Evolutionary conservation across 2,329 filamentous ascomycete species (phyloP), one percentile per base, ranked within the genome.

Genomic region (Simplicillium sp.): DNA sequence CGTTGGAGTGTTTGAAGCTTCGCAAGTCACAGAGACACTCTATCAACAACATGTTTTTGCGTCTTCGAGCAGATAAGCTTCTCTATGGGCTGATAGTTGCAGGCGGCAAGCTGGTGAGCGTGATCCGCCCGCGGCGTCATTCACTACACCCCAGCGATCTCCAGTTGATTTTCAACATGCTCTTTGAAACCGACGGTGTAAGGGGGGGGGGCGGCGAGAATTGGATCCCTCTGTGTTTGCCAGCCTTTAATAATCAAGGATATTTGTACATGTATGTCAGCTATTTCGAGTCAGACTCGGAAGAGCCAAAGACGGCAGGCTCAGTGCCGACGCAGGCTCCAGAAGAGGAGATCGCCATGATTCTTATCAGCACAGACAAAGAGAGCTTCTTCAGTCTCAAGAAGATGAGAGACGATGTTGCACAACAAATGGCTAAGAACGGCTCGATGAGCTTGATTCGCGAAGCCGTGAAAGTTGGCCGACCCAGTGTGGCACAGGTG

Each of bases 241-340:
- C 92, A 1, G 90, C 89, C 5, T 98, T 98, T 66, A 98, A 98
- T 65, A 97, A 87, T 59, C 85, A 82, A 39, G 94, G 92, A 18
- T 98, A 94, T 57, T 73, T 98, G 2, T 96, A 98, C 67, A 97
- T 98, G 88, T 98, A 97, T 56, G 92, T 98, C 57, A 95, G 87
- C 67, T 98, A 97, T 59, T 76, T 98, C 46, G 80, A 87, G 50
- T 25, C 20, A 25, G 70, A 77, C 31, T 61, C 70, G 17, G 67
- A 28, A 57, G 66, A 29, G 60, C 63, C 44, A 46, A 57, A 73
- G 74, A 58, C 56, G 80, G 36, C 73, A 71, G 79, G 75, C 77
- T 82, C 54, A 15, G 20, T 9, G 5, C 20, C 20, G 20, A 7
- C 78, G 11, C 80, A 54, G 52, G 80, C 82, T 50, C 67, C 83